Conservation (phyloP, 2,329 filamentous ascomycete genomes). For the Arthrinium phaeospermum region DNA sequence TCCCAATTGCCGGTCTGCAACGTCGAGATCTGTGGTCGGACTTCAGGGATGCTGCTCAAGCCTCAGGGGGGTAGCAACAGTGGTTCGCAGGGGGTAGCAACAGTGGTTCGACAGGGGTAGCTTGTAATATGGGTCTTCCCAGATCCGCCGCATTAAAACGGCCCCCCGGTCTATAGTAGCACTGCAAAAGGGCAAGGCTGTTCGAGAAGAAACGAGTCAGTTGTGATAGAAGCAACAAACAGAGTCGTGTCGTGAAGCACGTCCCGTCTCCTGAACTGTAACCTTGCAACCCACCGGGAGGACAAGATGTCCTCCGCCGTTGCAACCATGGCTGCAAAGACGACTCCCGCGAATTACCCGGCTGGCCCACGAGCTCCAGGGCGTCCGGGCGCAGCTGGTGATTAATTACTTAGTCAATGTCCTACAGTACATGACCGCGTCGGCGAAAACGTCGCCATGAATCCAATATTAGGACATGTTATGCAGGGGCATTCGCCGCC, state of each 20-base stretch:
- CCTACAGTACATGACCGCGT: not conserved
- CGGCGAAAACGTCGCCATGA: not conserved
- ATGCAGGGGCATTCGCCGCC: not conserved
- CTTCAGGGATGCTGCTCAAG: not conserved
- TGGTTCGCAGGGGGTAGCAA: not conserved
- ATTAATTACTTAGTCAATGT: not conserved
- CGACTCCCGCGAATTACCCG: not conserved
- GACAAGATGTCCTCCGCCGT: not conserved
- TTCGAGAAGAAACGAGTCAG: constrained; percentile 11
- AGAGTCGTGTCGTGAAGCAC: not conserved
- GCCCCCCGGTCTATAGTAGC: not conserved
- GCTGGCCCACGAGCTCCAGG: not conserved
- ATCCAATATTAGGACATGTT: not conserved
- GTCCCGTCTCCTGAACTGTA: not conserved
- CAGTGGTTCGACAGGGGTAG: not conserved
- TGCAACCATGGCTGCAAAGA: not conserved
- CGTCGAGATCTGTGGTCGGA: not conserved
- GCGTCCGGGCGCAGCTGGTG: not conserved
- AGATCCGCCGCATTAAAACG: not conserved
- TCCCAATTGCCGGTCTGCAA: constrained; percentile 2
- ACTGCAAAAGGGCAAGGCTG: not conserved
- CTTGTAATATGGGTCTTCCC: not conserved
- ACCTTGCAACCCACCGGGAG: not conserved
- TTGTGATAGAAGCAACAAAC: not conserved
- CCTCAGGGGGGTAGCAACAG: not conserved